Conservation (phyloP, 305 asterid species). For the Rubia peregrina region DNA sequence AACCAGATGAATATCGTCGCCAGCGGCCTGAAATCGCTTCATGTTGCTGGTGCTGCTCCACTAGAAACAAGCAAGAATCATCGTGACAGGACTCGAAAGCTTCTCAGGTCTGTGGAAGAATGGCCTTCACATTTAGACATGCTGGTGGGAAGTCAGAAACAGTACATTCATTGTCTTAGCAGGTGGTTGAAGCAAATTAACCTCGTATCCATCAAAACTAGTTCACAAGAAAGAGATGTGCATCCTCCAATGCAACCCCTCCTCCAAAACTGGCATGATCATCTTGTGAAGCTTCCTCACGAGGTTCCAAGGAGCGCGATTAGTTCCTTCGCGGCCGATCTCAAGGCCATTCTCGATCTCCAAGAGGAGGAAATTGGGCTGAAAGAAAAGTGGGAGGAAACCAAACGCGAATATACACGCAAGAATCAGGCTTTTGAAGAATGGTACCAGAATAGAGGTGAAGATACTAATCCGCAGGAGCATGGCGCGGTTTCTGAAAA, state of each 20-base stretch:
- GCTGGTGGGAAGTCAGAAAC: conserved; percentile 55
- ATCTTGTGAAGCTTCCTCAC: conserved; percentile 81
- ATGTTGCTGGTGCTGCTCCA: conserved; percentile 43
- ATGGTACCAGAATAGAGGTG: conserved; percentile 57
- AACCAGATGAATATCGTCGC: conserved; percentile 54
- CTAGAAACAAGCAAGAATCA: conserved; percentile 71
- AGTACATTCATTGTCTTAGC: conserved; percentile 51
- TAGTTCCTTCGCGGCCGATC: conserved; percentile 65
- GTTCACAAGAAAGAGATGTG: conserved; percentile 49
- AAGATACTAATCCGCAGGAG: conserved; percentile 41
- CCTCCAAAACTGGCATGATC: conserved; percentile 73
- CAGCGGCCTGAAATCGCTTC: conserved; percentile 54
- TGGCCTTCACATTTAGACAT: conserved; percentile 75
- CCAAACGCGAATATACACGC: conserved; percentile 55
- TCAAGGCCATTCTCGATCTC: conserved; percentile 56
- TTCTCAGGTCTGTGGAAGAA: conserved; percentile 47
- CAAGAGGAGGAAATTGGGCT: conserved; percentile 84
- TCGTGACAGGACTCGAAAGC: conserved; percentile 71
- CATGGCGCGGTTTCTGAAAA: conserved; percentile 40
- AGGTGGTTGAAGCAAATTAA: conserved; percentile 69
- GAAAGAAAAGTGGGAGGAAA: conserved; percentile 77
- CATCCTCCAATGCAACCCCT: conserved; percentile 73
- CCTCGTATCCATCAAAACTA: conserved; percentile 72
- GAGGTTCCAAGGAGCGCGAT: conserved; percentile 73
- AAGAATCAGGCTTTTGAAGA: conserved; percentile 67